These are phyloP conservation scores for Clarireedia paspali DNA, from an alignment of 2,329 filamentous ascomycete genomes.

Conservation along the genomic window DNA sequence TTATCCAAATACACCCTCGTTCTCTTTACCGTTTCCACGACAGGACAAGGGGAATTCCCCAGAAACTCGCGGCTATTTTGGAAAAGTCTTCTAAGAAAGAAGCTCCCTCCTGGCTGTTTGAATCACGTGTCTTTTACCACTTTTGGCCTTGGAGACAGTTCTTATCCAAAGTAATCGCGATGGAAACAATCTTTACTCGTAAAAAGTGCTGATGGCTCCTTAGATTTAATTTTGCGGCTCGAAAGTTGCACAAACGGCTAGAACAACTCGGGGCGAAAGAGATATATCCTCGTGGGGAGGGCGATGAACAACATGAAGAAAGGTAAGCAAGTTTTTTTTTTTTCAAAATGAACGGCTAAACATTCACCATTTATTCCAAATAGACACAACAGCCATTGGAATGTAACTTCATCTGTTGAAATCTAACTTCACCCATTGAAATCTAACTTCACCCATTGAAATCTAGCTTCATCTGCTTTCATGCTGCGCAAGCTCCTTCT, in stretches of 20 bases:
- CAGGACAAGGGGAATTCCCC: slow-evolving; percentile 89
- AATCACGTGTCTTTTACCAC: slow-evolving; percentile 65
- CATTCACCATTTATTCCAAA: too few species aligned
- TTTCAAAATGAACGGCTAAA: too few species aligned
- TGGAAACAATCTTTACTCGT: not conserved
- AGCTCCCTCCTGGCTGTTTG: slow-evolving; percentile 64
- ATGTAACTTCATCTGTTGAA: too few species aligned
- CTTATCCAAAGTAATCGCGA: slow-evolving; percentile 70
- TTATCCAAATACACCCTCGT: slow-evolving; percentile 50
- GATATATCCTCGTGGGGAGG: slow-evolving; percentile 73
- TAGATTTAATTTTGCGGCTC: slow-evolving; percentile 87
- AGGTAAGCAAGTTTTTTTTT: slow-evolving; percentile 47
- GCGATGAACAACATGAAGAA: slow-evolving; percentile 88
- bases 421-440: not conserved
- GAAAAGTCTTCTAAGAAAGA: slow-evolving; percentile 74
- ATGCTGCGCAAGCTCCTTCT: not conserved
- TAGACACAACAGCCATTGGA: too few species aligned
- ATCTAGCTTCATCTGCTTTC: not conserved
- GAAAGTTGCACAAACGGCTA: slow-evolving; percentile 80
- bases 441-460: not conserved
- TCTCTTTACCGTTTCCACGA: slow-evolving; percentile 82
- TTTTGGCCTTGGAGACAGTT: slow-evolving; percentile 91
- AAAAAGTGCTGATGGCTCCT: not conserved
- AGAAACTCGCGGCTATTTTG: slow-evolving; percentile 77
- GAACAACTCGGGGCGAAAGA: slow-evolving; percentile 74